A percentile compares a stretch with the other conserved stretches of the same genome.
Conservation (phyloP, 176 grass and related monocot genomes). For the Oryza longistaminata region DNA sequence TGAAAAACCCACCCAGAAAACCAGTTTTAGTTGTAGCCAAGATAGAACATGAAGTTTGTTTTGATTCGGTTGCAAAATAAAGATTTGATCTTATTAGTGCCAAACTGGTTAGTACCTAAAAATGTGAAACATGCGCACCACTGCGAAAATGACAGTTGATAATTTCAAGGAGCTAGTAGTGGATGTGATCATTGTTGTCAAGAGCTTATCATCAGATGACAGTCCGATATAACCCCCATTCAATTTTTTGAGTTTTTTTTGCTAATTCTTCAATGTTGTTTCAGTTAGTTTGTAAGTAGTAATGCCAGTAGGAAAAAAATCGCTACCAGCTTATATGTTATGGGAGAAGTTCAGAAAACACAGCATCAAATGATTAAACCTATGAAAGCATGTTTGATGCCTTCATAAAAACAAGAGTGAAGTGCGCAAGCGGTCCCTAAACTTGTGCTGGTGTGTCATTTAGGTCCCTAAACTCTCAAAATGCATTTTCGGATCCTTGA, state of each 20-base stretch:
- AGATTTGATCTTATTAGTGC: not conserved
- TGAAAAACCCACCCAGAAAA: not conserved
- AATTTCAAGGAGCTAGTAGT: constrained; percentile 3
- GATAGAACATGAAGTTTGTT: constrained; percentile 19
- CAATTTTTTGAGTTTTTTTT: constrained; percentile 1
- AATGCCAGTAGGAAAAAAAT: not conserved
- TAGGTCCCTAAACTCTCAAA: too few species aligned
- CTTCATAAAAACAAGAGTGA: not conserved
- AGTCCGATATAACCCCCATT: not conserved
- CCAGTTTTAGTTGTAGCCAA: constrained; percentile 7
- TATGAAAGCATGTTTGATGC: not conserved
- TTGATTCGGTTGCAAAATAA: constrained; percentile 7
- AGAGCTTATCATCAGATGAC: not conserved
- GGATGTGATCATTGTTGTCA: not conserved
- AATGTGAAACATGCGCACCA: not conserved
- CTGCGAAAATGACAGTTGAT: not conserved
- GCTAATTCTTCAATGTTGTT: not conserved
- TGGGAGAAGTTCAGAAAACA: not conserved
- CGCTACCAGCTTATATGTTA: not conserved
- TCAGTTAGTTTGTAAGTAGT: not conserved
- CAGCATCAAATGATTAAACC: constrained; percentile 6
- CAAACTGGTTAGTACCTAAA: constrained; percentile 12
- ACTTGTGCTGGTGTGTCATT: too few species aligned
- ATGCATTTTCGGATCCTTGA: too few species aligned
- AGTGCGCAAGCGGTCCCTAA: too few species aligned